Base-by-base conservation (phyloP, 495 filamentous ascomycete genomes). In the Hypomontagnella monticulosa region DNA sequence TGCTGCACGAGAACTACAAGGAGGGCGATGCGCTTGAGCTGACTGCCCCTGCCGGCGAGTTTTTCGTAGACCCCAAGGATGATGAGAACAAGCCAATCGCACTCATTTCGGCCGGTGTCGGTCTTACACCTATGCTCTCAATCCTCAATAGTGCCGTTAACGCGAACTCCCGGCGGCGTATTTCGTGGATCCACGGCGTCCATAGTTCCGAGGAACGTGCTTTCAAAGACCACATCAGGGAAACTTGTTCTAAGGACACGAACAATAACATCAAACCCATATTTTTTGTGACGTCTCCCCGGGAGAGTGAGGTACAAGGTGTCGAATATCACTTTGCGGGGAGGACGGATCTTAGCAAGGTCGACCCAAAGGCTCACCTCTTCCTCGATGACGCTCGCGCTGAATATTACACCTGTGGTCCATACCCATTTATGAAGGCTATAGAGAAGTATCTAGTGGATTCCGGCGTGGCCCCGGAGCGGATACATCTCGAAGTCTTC, bases 371-470 rank as follows among this genome's bases (percentile, higher is more conserved):
- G 11, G 72, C 80, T 23, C 78, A 84, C 19, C 73, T 91, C 32
- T 86, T 83, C 71, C 69, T 88, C 7, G 75, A 79, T 43, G 77
- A 88, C 65, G 20, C 75, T 4, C 72, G 67, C 30, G 81, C 90
- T 0, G 75, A 87, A 63, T 93, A 91, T 72, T 92, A 84, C 71
- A 75, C 90, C 60, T 93, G 90, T 56, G 90, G 89, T 0, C 89
- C 89, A 0, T 80, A 79, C 37, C 51, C 63, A 4, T 92, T 92
- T 78, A 93, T 91, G 90, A 71, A 76, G 3, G 83, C 84, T 16
- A 78, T 83, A 23, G 69, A 84, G 58, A 60, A 70, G 8, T 73
- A 72, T 38, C 76, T 92, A 58, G 67, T 79, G 42, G 75, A 58
- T 0, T 67, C 69, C 43, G 88, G 88, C 0, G 88, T 91, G 0